These are phyloP conservation scores for Ophiostoma pallidulum DNA, from an alignment of 2,329 filamentous ascomycete species.

Conservation along the genomic window DNA sequence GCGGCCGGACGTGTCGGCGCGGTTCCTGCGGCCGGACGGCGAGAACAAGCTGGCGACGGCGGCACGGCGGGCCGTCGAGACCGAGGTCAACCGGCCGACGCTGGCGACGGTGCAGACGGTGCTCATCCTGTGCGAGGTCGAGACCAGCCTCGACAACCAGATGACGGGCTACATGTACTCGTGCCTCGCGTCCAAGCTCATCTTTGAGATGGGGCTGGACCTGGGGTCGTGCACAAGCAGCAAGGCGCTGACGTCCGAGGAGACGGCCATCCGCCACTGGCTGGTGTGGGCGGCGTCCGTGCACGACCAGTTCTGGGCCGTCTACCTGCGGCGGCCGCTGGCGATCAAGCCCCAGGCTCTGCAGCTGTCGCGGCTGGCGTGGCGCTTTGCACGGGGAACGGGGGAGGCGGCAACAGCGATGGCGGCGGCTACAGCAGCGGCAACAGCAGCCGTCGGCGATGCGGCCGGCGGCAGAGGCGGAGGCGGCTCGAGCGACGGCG, in stretches of 20 bases:
- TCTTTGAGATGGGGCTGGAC: slow-evolving; percentile 11
- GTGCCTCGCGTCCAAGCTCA: slow-evolving; percentile 10
- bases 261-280: slow-evolving; percentile 12
- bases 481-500: neutral
- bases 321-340: slow-evolving; percentile 7
- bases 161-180: slow-evolving; percentile 15
- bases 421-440: neutral
- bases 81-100: slow-evolving; percentile 5
- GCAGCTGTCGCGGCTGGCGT: slow-evolving; percentile 9
- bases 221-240: slow-evolving; percentile 4
- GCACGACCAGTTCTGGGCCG: slow-evolving; percentile 12
- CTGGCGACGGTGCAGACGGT: slow-evolving; percentile 11
- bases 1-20: slow-evolving; percentile 3
- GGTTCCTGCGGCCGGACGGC: neutral
- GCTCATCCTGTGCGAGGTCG: slow-evolving; percentile 11
- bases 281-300: slow-evolving; percentile 13
- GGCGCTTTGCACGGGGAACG: slow-evolving; percentile 2
- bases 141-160: slow-evolving; percentile 10
- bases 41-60: slow-evolving; percentile 8
- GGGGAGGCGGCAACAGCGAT: neutral
- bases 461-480: neutral
- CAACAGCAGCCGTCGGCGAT: neutral
- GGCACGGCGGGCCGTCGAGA: slow-evolving; percentile 6
- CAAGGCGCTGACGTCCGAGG: slow-evolving; percentile 3
- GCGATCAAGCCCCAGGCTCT: slow-evolving; percentile 10